Base-by-base conservation (phyloP, 345 rosid species). In the Gynandropsis gynandra region DNA sequence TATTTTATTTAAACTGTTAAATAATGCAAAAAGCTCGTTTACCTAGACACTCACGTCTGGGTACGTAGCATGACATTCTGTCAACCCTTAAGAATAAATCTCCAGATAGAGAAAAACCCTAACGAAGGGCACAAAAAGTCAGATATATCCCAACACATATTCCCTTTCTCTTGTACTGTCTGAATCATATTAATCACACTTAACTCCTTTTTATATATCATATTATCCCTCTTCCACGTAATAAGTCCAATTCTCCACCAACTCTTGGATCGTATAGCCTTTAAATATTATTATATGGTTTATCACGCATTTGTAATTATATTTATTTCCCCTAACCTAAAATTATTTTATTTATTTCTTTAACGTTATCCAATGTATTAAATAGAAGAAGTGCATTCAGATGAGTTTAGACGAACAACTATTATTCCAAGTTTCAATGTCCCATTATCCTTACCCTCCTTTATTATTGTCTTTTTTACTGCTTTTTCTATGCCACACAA, bases 111-210 rank as follows among this genome's bases (percentile, higher is more conserved):
- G n/a, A n/a, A n/a, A n/a, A 50, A 67, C 54, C 58, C 44, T 54
- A 69, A 20, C 38, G 61, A 61, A 64, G 37, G 49, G 57, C 49
- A 61, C 52, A 57, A 52, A 47, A 46, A 54, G 78, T 72, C 85
- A 72, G 85, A 81, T 62, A 64, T 73, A 77, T 73, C 78, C 61
- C 64, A 85, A 81, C 89, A 70, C 80, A 40, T 79, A 78, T 78
- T 60, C 80, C 80, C 83, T 85, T 79, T 79, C 54, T 68, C 62
- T 68, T 75, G 69, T 74, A 62, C 52, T 70, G 52, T 73, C 58
- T 42, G 47, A 45, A 65, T 47, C 60, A 68, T 52, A 64, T 42
- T 76, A 62, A 58, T 50, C 75, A 65, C 63, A 54, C 65, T 61
- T 61, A 56, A 20, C 47, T 11, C 5, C 4, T 24, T 2, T 24